Evolutionary conservation across 768 basidiomycete genomes (phyloP).

Genomic region (Psilocybe subaeruginosa): DNA sequence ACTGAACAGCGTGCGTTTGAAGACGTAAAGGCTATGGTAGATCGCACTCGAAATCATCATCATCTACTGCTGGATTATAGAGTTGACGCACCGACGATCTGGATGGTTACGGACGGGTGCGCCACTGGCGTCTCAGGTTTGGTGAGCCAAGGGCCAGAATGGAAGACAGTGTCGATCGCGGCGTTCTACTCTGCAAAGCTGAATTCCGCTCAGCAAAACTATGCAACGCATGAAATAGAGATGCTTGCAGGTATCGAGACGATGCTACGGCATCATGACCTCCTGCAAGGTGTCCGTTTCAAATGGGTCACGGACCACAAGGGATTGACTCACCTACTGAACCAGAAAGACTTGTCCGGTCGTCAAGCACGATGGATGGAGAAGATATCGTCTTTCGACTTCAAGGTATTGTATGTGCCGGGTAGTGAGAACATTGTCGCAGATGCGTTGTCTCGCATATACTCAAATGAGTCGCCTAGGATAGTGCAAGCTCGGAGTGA

Average conservation of each 20-base stretch:
- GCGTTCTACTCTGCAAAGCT: conserved; percentile 37
- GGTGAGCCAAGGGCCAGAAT: conserved; percentile 21
- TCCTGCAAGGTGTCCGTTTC: conserved; percentile 30
- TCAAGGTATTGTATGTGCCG: no score
- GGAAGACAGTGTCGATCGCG: conserved; percentile 22
- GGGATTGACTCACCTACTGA: neutral
- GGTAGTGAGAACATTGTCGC: no score
- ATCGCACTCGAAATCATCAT: conserved; percentile 13
- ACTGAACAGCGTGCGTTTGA: no score
- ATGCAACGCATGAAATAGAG: conserved; percentile 38
- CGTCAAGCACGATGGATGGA: no score
- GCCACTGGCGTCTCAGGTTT: conserved; percentile 27
- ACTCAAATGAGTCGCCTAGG: no score
- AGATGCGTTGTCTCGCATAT: no score
- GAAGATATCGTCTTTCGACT: no score
- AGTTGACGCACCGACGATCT: conserved; percentile 16
- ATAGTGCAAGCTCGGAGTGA: no score
- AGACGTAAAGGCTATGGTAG: no score
- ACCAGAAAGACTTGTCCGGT: conserved; percentile 31
- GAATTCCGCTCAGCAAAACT: conserved; percentile 34
- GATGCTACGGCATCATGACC: conserved; percentile 24
- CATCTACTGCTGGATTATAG: conserved; percentile 15
- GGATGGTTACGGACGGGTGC: conserved; percentile 30
- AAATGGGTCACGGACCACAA: neutral
- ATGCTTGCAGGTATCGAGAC: conserved; percentile 34